These are phyloP conservation scores for Groenewaldozyma salmanticensis DNA, from an alignment of 805 yeast genomes.

Conservation along the genomic window DNA sequence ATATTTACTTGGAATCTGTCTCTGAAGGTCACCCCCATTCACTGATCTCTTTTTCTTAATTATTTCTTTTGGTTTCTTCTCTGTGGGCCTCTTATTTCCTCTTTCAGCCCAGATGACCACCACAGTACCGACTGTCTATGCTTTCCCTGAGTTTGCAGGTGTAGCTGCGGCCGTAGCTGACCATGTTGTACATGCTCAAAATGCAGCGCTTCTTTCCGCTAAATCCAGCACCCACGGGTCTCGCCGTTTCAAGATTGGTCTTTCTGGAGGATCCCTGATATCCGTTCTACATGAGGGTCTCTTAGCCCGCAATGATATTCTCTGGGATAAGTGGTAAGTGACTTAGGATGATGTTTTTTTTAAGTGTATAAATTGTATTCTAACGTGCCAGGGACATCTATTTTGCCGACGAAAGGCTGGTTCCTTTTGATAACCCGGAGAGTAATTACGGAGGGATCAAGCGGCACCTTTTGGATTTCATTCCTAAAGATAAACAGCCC, in stretches of 20 bases:
- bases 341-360: not conserved
- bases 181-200: slow-evolving; percentile 83
- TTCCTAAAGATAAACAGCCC: slow-evolving; percentile 48
- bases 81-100: too few relatives aligned
- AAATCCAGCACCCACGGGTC: slow-evolving; percentile 15
- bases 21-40: too few relatives aligned
- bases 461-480: slow-evolving; percentile 64
- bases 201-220: slow-evolving; percentile 41
- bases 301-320: slow-evolving; percentile 61
- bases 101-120: too few relatives aligned
- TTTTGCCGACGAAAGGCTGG: slow-evolving; percentile 93
- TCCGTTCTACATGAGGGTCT: slow-evolving; percentile 82
- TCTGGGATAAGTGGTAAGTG: slow-evolving; percentile 75
- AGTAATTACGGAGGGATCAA: slow-evolving; percentile 89
- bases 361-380: not conserved
- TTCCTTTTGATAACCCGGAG: slow-evolving; percentile 72
- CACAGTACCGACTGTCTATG: slow-evolving; percentile 85
- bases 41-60: too few relatives aligned
- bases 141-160: slow-evolving; percentile 80
- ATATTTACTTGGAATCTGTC: too few relatives aligned
- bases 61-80: too few relatives aligned
- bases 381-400: slow-evolving; percentile 49
- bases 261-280: slow-evolving; percentile 88
- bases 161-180: slow-evolving; percentile 98
- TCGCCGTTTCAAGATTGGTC: slow-evolving; percentile 76